phyloP scores from a whole-genome alignment of 2,329 filamentous ascomycete species.

The Fusarium acutatum region DNA sequence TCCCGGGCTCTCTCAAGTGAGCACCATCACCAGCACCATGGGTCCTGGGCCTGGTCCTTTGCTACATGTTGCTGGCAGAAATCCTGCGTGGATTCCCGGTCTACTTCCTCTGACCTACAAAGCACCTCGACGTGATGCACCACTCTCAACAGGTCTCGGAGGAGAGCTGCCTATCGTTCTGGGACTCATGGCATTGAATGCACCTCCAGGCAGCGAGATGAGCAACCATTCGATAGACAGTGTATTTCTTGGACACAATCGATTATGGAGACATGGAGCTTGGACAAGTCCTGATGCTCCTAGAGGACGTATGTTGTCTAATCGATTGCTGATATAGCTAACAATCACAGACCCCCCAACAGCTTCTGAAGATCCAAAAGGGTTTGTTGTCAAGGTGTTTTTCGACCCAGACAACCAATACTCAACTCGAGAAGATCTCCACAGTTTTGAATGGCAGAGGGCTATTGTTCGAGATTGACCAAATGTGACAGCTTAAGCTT shows the following conservation, averaged over 20 bases:
- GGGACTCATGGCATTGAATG: slow-evolving; percentile 51
- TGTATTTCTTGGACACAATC: slow-evolving; percentile 39
- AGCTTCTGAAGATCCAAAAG: slow-evolving; percentile 40
- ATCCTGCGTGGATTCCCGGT: slow-evolving; percentile 50
- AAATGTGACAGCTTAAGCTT: not conserved
- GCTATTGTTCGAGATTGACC: slow-evolving; percentile 38
- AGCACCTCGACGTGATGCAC: slow-evolving; percentile 8
- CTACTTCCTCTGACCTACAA: slow-evolving; percentile 47
- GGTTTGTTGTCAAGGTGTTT: slow-evolving; percentile 48
- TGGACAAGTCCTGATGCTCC: slow-evolving; percentile 39
- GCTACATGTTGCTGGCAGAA: slow-evolving; percentile 45
- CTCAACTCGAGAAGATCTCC: slow-evolving; percentile 40
- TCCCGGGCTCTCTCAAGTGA: slow-evolving; percentile 44
- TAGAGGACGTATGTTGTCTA: slow-evolving; percentile 39
- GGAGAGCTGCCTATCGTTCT: slow-evolving; percentile 52
- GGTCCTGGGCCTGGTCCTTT: slow-evolving; percentile 7
- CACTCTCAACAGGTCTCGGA: slow-evolving; percentile 45
- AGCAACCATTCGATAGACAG: slow-evolving; percentile 9
- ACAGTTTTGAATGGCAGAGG: slow-evolving; percentile 39
- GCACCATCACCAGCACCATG: slow-evolving; percentile 28
- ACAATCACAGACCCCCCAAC: slow-evolving; percentile 36
- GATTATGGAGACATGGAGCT: slow-evolving; percentile 37
- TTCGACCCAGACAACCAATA: slow-evolving; percentile 43
- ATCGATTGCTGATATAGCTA: not conserved
- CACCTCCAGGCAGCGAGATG: not conserved